These are phyloP conservation scores for Backusella macrospora DNA, from an alignment of 192 early-diverging fungal genomes.

Conservation along the genomic window DNA sequence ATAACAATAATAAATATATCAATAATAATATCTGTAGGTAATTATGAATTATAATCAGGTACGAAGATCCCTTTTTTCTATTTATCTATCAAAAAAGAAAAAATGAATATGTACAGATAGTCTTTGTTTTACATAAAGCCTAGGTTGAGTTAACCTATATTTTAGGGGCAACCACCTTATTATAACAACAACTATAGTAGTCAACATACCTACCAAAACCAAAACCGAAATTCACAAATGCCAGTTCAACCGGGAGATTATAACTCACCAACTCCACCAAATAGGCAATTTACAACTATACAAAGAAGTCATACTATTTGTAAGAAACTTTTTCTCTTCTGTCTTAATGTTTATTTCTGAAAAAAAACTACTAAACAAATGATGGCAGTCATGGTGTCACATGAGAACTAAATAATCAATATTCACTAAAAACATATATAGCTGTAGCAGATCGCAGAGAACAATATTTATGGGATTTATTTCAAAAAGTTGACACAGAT, in stretches of 20 bases:
- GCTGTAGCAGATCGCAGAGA: conserved; percentile 13
- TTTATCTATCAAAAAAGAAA: neutral
- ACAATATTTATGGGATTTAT: conserved; percentile 5
- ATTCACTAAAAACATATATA: neutral
- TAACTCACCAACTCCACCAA: neutral
- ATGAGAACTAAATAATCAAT: neutral
- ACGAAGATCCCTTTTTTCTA: neutral
- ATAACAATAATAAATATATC: too few relatives aligned
- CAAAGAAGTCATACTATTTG: conserved; percentile 15
- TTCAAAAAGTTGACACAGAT: conserved; percentile 14
- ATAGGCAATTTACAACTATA: neutral
- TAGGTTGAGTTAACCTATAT: neutral
- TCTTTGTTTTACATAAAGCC: neutral
- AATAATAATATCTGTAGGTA: neutral
- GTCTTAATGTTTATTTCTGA: neutral
- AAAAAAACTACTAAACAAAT: neutral
- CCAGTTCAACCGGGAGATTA: neutral
- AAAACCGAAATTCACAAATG: neutral
- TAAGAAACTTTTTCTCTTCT: neutral
- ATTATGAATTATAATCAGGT: neutral
- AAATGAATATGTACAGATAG: neutral
- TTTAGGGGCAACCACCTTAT: neutral
- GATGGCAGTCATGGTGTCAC: neutral
- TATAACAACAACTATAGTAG: conserved; percentile 3
- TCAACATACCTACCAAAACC: neutral